Evolutionary conservation across 495 filamentous ascomycete genomes (phyloP), one percentile per base, ranked within the genome.

Genomic region (Saxophila tyrrhenica): DNA sequence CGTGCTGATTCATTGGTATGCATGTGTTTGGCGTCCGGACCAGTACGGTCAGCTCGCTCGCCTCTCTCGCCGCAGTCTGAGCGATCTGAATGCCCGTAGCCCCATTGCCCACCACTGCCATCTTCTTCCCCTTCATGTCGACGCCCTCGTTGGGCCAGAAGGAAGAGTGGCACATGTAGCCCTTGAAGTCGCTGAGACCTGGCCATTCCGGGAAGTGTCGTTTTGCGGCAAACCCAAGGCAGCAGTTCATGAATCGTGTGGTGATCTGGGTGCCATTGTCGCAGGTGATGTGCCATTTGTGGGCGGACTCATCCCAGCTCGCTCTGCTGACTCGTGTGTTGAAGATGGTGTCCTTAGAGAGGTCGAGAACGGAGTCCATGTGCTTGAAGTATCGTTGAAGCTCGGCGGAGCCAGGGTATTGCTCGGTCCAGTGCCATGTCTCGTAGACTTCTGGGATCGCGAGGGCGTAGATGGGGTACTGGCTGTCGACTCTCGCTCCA

Each of bases 91-190:
- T 49, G 24, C 53, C 53, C 2, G 53, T 50, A 11, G 58, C 58
- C 10, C 81, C 81, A 0, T 80, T 82, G 10, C 81, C 81, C 16
- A 84, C 74, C 29, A 82, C 65, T 2, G 75, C 80, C 25, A 69
- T 64, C 3, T 69, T 65, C 60, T 84, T 83, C 25, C 67, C 69
- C 16, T 61, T 64, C 2, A 79, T 62, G 51, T 77, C 68, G 25
- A 80, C 66, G 9, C 64, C 62, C 1, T 72, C 63, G 8, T 74
- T 67, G 0, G 79, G 80, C 81, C 81, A 84, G 62, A 74, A 72
- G 1, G 76, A 74, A 0, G 78, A 72, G 51, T 84, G 80, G 53
- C 77, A 65, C 0, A 80, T 65, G 1, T 61, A 38, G 3, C 81
- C 78, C n/a, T 71, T 65, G 70, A 75, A 84, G 0, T 68, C 68